A percentile compares a stretch with the other conserved stretches of the same genome.
phyloP scores from a whole-genome alignment of 768 basidiomycete species.

The Sarcomyxa edulis region DNA sequence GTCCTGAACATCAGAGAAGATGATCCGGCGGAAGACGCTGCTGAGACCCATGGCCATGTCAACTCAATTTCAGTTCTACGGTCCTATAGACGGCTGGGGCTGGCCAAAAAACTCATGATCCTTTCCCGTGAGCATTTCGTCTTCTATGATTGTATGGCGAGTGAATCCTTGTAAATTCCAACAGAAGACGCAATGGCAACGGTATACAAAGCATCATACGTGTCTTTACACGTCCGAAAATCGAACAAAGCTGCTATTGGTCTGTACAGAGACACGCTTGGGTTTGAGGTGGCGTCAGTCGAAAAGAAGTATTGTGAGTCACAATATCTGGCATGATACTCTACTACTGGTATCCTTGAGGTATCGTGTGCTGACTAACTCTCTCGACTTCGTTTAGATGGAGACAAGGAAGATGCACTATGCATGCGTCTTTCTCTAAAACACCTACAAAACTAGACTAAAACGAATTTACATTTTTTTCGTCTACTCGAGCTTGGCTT shows the following conservation, averaged over 20 bases:
- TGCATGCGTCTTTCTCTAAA: conserved; percentile 59
- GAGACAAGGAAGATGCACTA: conserved; percentile 84
- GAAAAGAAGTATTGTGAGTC: conserved; percentile 89
- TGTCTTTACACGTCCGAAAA: conserved; percentile 88
- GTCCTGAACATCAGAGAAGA: conserved; percentile 23
- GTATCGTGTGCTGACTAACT: not conserved
- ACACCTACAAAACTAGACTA: too few species aligned
- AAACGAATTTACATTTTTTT: too few species aligned
- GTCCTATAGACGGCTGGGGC: conserved; percentile 83
- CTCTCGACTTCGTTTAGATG: conserved; percentile 44
- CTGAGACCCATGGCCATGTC: conserved; percentile 81
- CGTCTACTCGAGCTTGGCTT: too few species aligned
- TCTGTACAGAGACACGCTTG: conserved; percentile 84
- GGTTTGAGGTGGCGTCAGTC: conserved; percentile 80
- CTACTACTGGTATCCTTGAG: too few species aligned
- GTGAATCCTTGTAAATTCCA: not conserved
- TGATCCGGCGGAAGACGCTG: conserved; percentile 45
- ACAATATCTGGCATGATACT: too few species aligned
- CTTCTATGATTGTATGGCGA: too few species aligned
- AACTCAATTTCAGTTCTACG: conserved; percentile 95
- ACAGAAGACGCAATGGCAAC: conserved; percentile 88
- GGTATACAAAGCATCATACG: conserved; percentile 79
- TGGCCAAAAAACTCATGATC: conserved; percentile 93
- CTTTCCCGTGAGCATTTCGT: conserved; percentile 67
- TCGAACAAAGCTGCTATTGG: conserved; percentile 91